Evolutionary conservation across 352 stramenopile species (phyloP), one percentile per base, ranked within the genome.

Genomic region (Phytophthora ohioensis): DNA sequence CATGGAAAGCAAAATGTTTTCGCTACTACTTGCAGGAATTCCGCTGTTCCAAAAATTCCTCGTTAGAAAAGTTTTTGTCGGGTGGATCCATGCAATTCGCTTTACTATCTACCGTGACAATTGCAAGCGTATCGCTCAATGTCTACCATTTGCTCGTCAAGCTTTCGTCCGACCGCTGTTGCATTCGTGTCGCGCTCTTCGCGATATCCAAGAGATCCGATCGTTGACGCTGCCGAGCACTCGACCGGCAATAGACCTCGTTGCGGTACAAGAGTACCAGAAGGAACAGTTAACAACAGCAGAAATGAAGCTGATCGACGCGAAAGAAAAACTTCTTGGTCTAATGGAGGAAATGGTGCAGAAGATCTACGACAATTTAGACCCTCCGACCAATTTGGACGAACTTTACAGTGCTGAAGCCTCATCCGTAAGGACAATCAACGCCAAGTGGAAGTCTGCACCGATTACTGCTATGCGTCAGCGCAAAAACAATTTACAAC

Each of bases 31-130:
- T n/a, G 76, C 83, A 38, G 82, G 84, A 2, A 90, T 91, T 42
- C 86, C 86, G 21, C 69, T 93, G 3, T 92, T 92, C 59, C 86
- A 93, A 47, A 91, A 92, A 35, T 90, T 93, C 36, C 49, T 91
- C 15, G 49, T 85, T 5, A 79, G 81, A 8, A 87, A 87, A 52
- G 71, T 87, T 4, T 92, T 92, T 48, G 54, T 84, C 0, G 66
- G 79, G 12, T 93, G 86, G 86, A 32, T 57, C 0, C 41, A 67
- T 7, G 78, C 81, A 11, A 75, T 78, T 39, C 69, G 75, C 1
- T 49, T 63, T 12, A 51, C 58, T 1, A 83, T 93, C 6, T 93
- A 82, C 46, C 58, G 73, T 0, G 69, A 86, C 30, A 75, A 88
- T 13, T 78, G 71, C 30, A 78, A 73, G 43, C 55, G 48, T 0